Percentiles rank a stretch among this genome's conserved stretches.
Evolutionary conservation across 176 grass and related monocot genomes (phyloP).

Genomic region (Avena sativa): DNA sequence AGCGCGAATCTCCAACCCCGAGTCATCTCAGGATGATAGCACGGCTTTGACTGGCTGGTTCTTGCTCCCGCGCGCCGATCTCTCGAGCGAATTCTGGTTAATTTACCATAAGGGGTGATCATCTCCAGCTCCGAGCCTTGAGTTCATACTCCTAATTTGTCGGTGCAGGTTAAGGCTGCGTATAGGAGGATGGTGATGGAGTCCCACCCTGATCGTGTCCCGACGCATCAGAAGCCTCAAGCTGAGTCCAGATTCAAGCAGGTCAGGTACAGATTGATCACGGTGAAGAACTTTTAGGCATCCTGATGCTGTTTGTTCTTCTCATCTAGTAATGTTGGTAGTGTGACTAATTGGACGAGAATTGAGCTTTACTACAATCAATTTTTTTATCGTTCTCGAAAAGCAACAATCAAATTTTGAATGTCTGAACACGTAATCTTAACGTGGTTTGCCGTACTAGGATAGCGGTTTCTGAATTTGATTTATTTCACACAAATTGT

Average conservation of each 20-base stretch:
- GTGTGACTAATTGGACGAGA: not conserved
- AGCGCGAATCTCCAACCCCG: not conserved
- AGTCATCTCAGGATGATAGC: slow-evolving; percentile 8
- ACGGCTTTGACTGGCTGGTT: not conserved
- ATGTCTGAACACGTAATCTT: not conserved
- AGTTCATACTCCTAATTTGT: not conserved
- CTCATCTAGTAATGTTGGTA: not conserved
- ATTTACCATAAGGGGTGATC: not conserved
- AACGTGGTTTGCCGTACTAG: not conserved
- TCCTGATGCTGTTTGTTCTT: not conserved
- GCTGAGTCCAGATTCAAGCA: slow-evolving; percentile 83
- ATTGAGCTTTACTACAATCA: not conserved
- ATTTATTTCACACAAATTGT: not conserved
- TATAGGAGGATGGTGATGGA: slow-evolving; percentile 80
- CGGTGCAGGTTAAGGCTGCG: slow-evolving; percentile 75
- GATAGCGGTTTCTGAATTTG: not conserved
- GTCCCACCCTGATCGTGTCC: slow-evolving; percentile 73
- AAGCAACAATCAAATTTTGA: not conserved
- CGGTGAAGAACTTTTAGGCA: not conserved
- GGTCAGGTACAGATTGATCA: slow-evolving; percentile 44
- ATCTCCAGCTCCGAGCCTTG: not conserved
- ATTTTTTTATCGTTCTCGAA: not conserved
- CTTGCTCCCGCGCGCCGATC: not conserved
- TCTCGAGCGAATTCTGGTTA: not conserved
- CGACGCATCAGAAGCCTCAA: slow-evolving; percentile 67